phyloP scores from a whole-genome alignment of 257 asterid genomes.

The Mentha longifolia region DNA sequence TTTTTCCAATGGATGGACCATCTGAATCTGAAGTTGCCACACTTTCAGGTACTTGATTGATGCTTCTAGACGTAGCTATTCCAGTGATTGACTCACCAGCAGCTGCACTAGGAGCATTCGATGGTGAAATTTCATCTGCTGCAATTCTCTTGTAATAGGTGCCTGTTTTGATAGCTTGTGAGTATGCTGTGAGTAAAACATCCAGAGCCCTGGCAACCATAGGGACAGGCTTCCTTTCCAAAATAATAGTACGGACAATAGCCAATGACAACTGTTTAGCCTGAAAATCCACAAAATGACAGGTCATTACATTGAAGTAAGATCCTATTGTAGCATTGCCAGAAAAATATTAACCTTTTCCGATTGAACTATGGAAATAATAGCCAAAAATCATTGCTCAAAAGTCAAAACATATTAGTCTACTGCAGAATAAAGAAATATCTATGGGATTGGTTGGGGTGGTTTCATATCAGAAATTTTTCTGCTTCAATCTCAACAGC shows the following conservation, averaged over 20 bases:
- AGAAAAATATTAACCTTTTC: conserved; percentile 17
- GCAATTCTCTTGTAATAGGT: conserved; percentile 57
- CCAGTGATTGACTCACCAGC: conserved; percentile 42
- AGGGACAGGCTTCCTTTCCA: conserved; percentile 84
- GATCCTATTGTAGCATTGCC: conserved; percentile 20
- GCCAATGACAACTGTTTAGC: conserved; percentile 82
- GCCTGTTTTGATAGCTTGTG: conserved; percentile 72
- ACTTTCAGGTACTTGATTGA: conserved; percentile 44
- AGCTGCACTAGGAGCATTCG: conserved; percentile 45
- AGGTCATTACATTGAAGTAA: conserved; percentile 25
- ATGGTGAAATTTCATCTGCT: conserved; percentile 54
- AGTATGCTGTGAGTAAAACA: conserved; percentile 40
- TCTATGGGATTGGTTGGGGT: conserved; percentile 15
- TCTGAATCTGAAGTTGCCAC: conserved; percentile 61
- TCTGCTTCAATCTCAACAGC: conserved; percentile 8
- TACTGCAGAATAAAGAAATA: conserved; percentile 11
- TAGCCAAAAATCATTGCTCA: conserved; percentile 13
- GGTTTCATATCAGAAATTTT: conserved; percentile 20
- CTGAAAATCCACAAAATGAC: conserved; percentile 49
- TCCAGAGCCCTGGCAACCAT: conserved; percentile 68
- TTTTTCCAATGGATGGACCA: conserved; percentile 48
- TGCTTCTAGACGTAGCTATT: conserved; percentile 47
- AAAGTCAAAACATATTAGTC: conserved; percentile 15
- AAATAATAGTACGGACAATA: conserved; percentile 62
- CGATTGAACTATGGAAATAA: conserved; percentile 24